Percentiles rank a stretch among this genome's conserved stretches.
phyloP scores from a whole-genome alignment of 768 basidiomycete species.

The Podaxis sp. region DNA sequence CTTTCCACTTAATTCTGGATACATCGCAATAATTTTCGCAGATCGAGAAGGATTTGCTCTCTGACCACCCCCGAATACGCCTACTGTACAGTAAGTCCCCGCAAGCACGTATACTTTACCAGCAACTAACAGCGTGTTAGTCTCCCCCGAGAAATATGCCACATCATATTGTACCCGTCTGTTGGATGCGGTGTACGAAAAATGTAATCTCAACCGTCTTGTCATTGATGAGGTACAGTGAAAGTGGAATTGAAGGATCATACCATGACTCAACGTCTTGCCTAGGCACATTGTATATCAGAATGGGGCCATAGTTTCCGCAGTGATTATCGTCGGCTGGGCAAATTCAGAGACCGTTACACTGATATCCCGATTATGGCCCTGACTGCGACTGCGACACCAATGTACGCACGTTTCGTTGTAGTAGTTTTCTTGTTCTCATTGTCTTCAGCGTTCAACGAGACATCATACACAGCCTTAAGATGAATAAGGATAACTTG shows the following conservation, averaged over 20 bases:
- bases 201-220: slow-evolving; percentile 64
- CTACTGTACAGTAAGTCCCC: slow-evolving; percentile 68
- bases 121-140: slow-evolving; percentile 31
- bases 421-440: not conserved
- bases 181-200: slow-evolving; percentile 50
- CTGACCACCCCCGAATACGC: slow-evolving; percentile 55
- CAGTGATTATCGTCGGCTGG: slow-evolving; percentile 69
- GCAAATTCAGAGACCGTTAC: slow-evolving; percentile 66
- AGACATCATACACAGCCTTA: slow-evolving; percentile 70
- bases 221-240: slow-evolving; percentile 75
- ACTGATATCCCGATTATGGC: slow-evolving; percentile 83
- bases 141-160: slow-evolving; percentile 75
- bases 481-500: slow-evolving; percentile 55
- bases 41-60: slow-evolving; percentile 63
- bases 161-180: slow-evolving; percentile 51
- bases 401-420: slow-evolving; percentile 42
- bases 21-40: slow-evolving; percentile 24
- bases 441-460: slow-evolving; percentile 56
- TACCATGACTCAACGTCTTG: not conserved
- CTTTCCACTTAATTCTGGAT: not conserved
- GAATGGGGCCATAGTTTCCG: slow-evolving; percentile 89
- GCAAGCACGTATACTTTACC: too few relatives aligned
- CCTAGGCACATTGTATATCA: slow-evolving; percentile 81
- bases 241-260: not conserved
- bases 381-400: slow-evolving; percentile 80